Base-by-base conservation (phyloP, 805 yeast genomes). In the Pichia kluyveri region DNA sequence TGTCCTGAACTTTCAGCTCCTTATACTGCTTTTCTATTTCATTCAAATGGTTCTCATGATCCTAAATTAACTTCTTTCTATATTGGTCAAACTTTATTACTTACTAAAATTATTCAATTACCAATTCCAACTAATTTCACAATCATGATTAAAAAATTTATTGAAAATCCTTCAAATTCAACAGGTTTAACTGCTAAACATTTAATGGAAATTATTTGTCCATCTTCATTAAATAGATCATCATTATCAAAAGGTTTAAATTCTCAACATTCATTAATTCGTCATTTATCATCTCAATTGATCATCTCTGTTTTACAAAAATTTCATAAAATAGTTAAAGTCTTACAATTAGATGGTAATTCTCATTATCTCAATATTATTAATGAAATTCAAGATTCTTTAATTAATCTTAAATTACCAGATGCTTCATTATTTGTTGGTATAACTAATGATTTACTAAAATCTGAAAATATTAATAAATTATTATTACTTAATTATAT, bases 41-140 rank as follows among this genome's bases (percentile, higher is more conserved):
- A 67, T 44, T 75, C 82, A 4, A 79, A 81, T 47, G 89, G 90
- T 18, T 69, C 79, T 18, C 83, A 86, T 59, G 95, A 86, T 51
- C 96, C 97, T 0, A 77, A 82, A 43, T 67, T 84, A 48, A 72
- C 91, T 1, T 81, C 91, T 12, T 87, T 84, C 68, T 90, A 95
- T 89, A 71, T 88, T 42, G 85, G 93, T 8, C 83, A 77, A 63
- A 76, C 87, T 1, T 68, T 82, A 27, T 62, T 87, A 2, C 66
- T 82, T 41, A 71, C 81, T 1, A 77, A 79, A 49, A 70, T 86
- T 7, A 71, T 86, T n/a, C 70, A 72, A 30, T 55, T 81, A 4
- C 76, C 79, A 1, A 59, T 83, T 8, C 88, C 93, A 0, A 53
- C 51, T 11, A 61, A 65, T 9, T 55, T 61, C n/a, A 38, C 46